Conservation (phyloP, 2,329 filamentous ascomycete genomes). For the Venturia effusa region DNA sequence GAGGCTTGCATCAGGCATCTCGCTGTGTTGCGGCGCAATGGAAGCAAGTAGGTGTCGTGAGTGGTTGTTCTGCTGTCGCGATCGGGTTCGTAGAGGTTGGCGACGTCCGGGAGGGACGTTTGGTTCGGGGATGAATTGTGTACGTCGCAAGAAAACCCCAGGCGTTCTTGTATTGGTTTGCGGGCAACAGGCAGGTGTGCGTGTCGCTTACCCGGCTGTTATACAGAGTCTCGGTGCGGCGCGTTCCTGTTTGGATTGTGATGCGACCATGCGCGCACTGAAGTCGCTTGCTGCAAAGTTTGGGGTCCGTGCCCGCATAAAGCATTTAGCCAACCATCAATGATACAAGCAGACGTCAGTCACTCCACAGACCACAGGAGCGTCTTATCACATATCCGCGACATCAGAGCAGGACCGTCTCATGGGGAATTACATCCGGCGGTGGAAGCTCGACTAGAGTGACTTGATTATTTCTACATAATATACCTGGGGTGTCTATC, state of each 20-base stretch:
- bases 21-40: conserved; percentile 14
- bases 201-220: neutral
- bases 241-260: neutral
- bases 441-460: neutral
- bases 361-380: neutral
- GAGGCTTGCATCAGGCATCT: conserved; percentile 35
- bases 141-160: neutral
- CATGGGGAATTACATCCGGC: neutral
- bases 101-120: neutral
- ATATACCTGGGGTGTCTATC: neutral
- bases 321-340: too few relatives aligned
- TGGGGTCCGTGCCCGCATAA: neutral
- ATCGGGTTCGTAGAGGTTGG: neutral
- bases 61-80: neutral
- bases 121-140: neutral
- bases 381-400: too few relatives aligned
- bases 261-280: too few relatives aligned
- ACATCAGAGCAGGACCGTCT: neutral
- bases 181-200: neutral
- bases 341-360: neutral
- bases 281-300: too few relatives aligned
- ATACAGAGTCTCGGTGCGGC: neutral
- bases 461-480: neutral
- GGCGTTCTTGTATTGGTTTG: neutral
- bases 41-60: neutral